These are phyloP conservation scores for Cnidoscolus chayamansa DNA, from an alignment of 441 rosid genomes.

Conservation along the genomic window DNA sequence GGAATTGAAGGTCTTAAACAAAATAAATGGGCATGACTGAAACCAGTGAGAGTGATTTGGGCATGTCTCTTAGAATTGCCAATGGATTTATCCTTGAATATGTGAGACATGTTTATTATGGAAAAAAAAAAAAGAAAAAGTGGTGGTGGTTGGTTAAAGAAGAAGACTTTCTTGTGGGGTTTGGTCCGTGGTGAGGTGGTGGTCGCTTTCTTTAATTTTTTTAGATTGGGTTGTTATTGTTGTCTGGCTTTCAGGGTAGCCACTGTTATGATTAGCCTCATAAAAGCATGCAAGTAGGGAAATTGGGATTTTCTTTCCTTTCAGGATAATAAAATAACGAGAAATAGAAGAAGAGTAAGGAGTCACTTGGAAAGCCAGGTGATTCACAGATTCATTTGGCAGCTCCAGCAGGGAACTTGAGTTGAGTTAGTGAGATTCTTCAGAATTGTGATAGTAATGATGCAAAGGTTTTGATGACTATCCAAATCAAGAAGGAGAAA, in stretches of 20 bases:
- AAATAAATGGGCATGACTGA: slow-evolving; percentile 28
- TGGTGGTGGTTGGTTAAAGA: slow-evolving; percentile 6
- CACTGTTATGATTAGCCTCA: not conserved
- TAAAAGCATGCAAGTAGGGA: not conserved
- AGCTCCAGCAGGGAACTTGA: too few species aligned
- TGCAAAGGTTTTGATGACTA: too few species aligned
- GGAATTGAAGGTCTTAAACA: slow-evolving; percentile 52
- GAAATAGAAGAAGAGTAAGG: too few species aligned
- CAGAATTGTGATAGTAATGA: too few species aligned
- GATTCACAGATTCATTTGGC: too few species aligned
- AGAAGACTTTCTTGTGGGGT: slow-evolving; percentile 14
- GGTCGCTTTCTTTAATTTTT: slow-evolving; percentile 6
- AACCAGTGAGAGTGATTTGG: not conserved
- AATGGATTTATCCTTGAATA: slow-evolving; percentile 23
- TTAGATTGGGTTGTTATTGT: slow-evolving; percentile 12
- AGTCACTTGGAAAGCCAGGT: too few species aligned
- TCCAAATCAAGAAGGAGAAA: too few species aligned
- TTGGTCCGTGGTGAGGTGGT: not conserved
- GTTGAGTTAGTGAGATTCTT: too few species aligned
- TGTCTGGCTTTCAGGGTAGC: slow-evolving; percentile 28
- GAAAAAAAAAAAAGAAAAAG: not conserved
- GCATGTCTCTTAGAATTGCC: slow-evolving; percentile 23
- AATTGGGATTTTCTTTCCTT: too few species aligned
- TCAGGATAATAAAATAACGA: too few species aligned
- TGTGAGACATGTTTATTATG: slow-evolving; percentile 25